Percentiles rank a stretch among this genome's conserved stretches.
Evolutionary conservation across 768 basidiomycete species (phyloP).

Genomic region (Kwoniella newhampshirensis): DNA sequence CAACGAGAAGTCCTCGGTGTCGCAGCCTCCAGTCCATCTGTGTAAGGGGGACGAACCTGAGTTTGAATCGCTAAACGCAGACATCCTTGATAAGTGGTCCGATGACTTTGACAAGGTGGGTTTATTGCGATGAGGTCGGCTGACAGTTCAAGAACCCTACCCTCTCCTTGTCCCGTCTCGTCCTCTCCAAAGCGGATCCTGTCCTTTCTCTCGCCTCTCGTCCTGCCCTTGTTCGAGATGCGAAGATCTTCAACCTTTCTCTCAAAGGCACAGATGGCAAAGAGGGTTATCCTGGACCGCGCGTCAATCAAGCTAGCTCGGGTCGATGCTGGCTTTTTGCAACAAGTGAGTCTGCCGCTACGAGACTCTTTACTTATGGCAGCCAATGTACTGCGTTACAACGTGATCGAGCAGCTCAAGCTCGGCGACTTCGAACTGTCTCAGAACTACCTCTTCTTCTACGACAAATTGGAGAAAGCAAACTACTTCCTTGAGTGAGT

Average conservation of each 20-base stretch:
- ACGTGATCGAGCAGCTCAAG: conserved; percentile 79
- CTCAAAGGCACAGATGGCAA: conserved; percentile 54
- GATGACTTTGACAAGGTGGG: conserved; percentile 38
- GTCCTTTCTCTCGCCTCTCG: conserved; percentile 43
- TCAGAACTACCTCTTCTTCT: conserved; percentile 93
- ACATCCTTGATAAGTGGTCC: conserved; percentile 39
- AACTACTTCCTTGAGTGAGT: conserved; percentile 81
- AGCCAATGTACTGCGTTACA: conserved; percentile 66
- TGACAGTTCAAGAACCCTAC: conserved; percentile 36
- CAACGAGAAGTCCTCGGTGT: conserved; percentile 1
- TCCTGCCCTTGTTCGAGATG: conserved; percentile 33
- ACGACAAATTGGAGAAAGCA: conserved; percentile 88
- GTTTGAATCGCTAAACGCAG: conserved; percentile 20
- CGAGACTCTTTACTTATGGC: not conserved
- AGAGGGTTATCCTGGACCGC: conserved; percentile 75
- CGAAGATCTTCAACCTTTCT: conserved; percentile 71
- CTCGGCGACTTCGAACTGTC: conserved; percentile 87
- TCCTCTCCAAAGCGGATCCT: conserved; percentile 49
- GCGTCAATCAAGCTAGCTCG: conserved; percentile 82
- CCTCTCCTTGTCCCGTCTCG: conserved; percentile 41
- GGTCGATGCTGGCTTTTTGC: conserved; percentile 97
- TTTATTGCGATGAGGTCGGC: conserved; percentile 7
- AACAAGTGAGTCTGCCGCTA: conserved; percentile 65
- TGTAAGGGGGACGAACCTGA: conserved; percentile 1
- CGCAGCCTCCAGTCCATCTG: not conserved